Evolutionary conservation across 306 rosid species (phyloP).

Genomic region (Sechiopsis laciniata): DNA sequence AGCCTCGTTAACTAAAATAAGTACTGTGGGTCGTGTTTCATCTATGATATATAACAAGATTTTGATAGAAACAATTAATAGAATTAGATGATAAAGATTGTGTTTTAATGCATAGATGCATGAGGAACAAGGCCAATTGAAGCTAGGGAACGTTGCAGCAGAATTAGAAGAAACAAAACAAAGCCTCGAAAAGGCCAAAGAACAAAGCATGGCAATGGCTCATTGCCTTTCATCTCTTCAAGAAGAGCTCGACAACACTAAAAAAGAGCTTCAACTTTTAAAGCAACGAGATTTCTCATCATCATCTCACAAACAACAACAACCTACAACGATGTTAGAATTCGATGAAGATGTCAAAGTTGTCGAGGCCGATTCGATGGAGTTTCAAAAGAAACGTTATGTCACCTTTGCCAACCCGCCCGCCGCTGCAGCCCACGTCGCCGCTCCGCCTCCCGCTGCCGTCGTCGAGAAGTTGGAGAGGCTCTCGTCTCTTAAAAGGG

Average conservation of each 20-base stretch:
- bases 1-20: too few species aligned
- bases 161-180: slow-evolving; percentile 81
- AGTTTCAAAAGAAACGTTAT: slow-evolving; percentile 72
- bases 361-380: slow-evolving; percentile 24
- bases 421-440: slow-evolving; percentile 7
- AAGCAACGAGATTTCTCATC: slow-evolving; percentile 30
- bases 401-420: slow-evolving; percentile 58
- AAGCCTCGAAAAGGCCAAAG: slow-evolving; percentile 56
- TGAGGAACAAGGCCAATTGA: slow-evolving; percentile 29
- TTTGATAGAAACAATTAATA: too few species aligned
- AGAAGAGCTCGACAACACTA: slow-evolving; percentile 72
- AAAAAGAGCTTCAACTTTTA: slow-evolving; percentile 54
- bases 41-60: too few species aligned
- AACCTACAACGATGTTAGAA: too few species aligned
- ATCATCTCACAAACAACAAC: too few species aligned
- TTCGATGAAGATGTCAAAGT: not conserved
- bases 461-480: slow-evolving; percentile 59
- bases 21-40: too few species aligned
- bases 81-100: not conserved
- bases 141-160: slow-evolving; percentile 51
- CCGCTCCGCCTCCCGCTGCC: slow-evolving; percentile 29
- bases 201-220: slow-evolving; percentile 77
- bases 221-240: slow-evolving; percentile 65
- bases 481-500: slow-evolving; percentile 62
- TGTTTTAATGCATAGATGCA: slow-evolving; percentile 31